A percentile compares a stretch with the other conserved stretches of the same genome.
These are phyloP conservation scores for Cercophora samala DNA, from an alignment of 495 filamentous ascomycete species.

Conservation along the genomic window DNA sequence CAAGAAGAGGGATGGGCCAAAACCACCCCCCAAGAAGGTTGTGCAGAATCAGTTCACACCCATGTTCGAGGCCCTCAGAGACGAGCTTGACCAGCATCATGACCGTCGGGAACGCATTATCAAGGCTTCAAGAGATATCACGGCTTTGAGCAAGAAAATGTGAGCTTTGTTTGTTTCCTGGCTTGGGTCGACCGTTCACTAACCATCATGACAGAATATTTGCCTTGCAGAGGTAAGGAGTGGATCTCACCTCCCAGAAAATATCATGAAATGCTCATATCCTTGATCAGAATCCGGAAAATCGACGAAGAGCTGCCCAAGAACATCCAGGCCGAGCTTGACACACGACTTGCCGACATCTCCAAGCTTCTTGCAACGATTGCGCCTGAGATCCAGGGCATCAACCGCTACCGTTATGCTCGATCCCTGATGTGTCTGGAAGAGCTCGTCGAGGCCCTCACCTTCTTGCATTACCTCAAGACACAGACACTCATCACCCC, in stretches of 20 bases:
- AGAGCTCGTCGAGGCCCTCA: conserved; percentile 84
- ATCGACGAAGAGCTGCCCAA: conserved; percentile 61
- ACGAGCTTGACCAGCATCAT: conserved; percentile 90
- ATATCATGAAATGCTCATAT: conserved; percentile 13
- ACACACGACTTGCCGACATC: conserved; percentile 64
- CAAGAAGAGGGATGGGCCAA: conserved; percentile 33
- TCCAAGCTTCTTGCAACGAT: conserved; percentile 61
- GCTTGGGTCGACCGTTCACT: background rate
- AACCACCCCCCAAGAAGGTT: conserved; percentile 30
- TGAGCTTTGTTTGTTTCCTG: conserved; percentile 38
- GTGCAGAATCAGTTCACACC: conserved; percentile 55
- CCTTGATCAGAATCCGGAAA: conserved; percentile 51
- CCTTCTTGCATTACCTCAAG: conserved; percentile 81
- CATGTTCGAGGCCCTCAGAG: conserved; percentile 81
- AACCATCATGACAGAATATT: background rate
- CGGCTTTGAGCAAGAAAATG: conserved; percentile 96
- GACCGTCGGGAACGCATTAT: conserved; percentile 86
- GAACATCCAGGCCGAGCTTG: conserved; percentile 61
- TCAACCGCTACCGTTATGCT: conserved; percentile 83
- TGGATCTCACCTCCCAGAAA: conserved; percentile 33
- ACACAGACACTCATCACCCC: conserved; percentile 69
- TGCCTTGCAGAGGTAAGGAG: conserved; percentile 7
- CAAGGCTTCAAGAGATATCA: conserved; percentile 87
- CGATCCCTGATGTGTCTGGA: conserved; percentile 83
- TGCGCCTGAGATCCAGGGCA: conserved; percentile 65